phyloP scores from a whole-genome alignment of 2,329 filamentous ascomycete species.

The Aspergillus caelatus region DNA sequence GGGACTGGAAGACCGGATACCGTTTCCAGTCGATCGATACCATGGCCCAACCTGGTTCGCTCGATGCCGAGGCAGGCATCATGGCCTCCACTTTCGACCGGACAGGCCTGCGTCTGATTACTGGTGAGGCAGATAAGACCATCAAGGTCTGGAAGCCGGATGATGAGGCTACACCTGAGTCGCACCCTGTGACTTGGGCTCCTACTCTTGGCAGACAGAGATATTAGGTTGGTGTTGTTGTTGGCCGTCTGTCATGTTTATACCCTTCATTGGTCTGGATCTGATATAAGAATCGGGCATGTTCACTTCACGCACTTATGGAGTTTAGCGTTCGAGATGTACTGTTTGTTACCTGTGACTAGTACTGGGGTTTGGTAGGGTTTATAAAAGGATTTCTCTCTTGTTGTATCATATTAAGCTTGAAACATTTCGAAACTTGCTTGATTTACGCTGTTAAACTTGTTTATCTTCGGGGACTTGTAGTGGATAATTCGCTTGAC shows the following conservation, averaged over 20 bases:
- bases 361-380: constrained; percentile 12
- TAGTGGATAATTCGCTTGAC: neutral
- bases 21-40: constrained; percentile 88
- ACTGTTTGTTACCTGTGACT: constrained; percentile 14
- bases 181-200: constrained; percentile 90
- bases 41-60: constrained; percentile 86
- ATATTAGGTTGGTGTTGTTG: constrained; percentile 53
- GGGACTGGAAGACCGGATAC: constrained; percentile 98
- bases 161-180: constrained; percentile 84
- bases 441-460: neutral
- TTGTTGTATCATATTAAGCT: constrained; percentile 15
- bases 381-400: constrained; percentile 13
- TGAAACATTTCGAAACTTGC: neutral
- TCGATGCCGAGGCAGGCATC: constrained; percentile 92
- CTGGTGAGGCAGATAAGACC: constrained; percentile 95
- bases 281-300: constrained; percentile 18
- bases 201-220: constrained; percentile 77
- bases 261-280: constrained; percentile 27
- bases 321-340: constrained; percentile 33
- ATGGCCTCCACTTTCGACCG: constrained; percentile 93
- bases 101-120: constrained; percentile 86
- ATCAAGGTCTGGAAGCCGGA: constrained; percentile 99
- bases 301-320: constrained; percentile 28
- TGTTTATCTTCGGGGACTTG: neutral
- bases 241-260: constrained; percentile 9